Base-by-base conservation (phyloP, 257 asterid genomes). In the Cruciata laevipes region DNA sequence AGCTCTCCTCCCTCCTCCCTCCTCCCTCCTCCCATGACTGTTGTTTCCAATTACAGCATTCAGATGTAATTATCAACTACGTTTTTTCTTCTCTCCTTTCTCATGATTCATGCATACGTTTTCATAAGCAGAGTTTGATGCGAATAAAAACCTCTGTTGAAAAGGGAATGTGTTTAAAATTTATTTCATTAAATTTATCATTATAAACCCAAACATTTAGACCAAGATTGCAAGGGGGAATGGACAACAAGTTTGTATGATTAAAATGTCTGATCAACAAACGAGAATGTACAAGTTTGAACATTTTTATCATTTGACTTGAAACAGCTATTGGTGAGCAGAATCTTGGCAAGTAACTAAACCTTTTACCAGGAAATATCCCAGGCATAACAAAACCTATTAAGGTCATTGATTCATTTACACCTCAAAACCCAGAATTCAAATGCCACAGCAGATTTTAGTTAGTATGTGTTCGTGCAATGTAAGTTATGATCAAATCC, bases 41-140 rank as follows among this genome's bases (percentile, higher is more conserved):
- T 72, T 74, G 76, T 79, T 77, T 77, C 71, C 79, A 40, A 61
- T 75, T 78, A 69, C 81, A 75, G 77, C 79, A 65, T 66, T 69
- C 64, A 77, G 58, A 40, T 78, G 76, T 76, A 69, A 62, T 75
- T 81, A 59, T 74, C 59, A 32, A 51, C 66, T 17, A 60, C 69
- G 58, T 69, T 18, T 31, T n/a, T 42, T 61, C 57, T 69, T 62
- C 40, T 14, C 51, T 44, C 40, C 59, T 66, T 68, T n/a, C 60
- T 13, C 31, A 47, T 12, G 51, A 14, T 58, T n/a, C 53, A 59
- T 58, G 37, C 31, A 37, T 23, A 63, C 42, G n/a, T 23, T 52
- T 7, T 69, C 13, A 57, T 51, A 69, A 69, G 27, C 30, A 57
- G 56, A 61, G 65, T n/a, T 61, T 16, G 44, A 7, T 61, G 23